phyloP scores from a whole-genome alignment of 768 basidiomycete genomes.

The Hortiboletus campestris region DNA sequence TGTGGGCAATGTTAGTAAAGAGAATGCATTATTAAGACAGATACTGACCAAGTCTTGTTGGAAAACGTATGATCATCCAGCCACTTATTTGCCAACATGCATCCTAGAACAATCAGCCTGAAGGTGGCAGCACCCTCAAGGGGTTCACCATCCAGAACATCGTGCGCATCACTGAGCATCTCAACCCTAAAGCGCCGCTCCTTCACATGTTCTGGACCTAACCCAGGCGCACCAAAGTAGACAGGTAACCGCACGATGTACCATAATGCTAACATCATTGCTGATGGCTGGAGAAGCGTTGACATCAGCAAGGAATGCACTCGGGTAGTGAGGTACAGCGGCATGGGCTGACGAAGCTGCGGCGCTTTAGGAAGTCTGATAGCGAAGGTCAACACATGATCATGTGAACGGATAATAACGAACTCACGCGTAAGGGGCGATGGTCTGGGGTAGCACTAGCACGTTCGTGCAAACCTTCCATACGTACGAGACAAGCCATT shows the following conservation, averaged over 20 bases:
- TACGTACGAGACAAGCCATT: conserved; percentile 76
- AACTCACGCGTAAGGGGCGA: conserved; percentile 57
- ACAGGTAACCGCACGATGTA: conserved; percentile 78
- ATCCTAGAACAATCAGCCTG: conserved; percentile 73
- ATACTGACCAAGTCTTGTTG: conserved; percentile 79
- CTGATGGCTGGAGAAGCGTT: conserved; percentile 79
- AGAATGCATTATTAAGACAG: background rate
- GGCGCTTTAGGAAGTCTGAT: conserved; percentile 30
- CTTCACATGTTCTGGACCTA: conserved; percentile 53
- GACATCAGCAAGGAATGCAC: conserved; percentile 75
- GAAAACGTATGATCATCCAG: conserved; percentile 86
- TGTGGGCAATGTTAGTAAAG: conserved; percentile 28
- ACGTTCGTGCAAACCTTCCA: conserved; percentile 84
- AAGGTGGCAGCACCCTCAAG: conserved; percentile 64
- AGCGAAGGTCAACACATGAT: conserved; percentile 9
- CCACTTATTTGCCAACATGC: conserved; percentile 89
- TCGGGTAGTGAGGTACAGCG: conserved; percentile 47
- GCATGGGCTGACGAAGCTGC: conserved; percentile 41
- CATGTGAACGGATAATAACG: background rate
- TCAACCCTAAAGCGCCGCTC: conserved; percentile 64
- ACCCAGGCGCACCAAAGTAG: conserved; percentile 52
- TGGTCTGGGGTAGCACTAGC: conserved; percentile 52
- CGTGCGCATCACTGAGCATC: conserved; percentile 51
- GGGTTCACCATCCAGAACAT: conserved; percentile 43
- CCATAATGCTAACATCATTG: conserved; percentile 75